Conservation (phyloP, 2,329 filamentous ascomycete genomes). For the Claviceps monticola region DNA sequence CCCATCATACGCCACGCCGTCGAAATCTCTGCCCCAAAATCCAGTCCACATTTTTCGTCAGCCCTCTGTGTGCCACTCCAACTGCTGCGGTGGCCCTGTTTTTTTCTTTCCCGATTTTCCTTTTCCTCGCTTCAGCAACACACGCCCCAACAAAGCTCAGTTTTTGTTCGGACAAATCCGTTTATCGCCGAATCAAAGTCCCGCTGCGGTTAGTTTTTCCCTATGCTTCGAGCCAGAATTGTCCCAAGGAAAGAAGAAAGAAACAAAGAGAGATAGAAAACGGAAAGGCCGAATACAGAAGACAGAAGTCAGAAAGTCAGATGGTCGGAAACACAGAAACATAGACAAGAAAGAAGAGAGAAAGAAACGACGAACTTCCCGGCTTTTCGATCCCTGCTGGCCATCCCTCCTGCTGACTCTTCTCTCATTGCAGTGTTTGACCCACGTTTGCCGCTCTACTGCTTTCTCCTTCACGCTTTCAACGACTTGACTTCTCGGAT, state of each 20-base stretch:
- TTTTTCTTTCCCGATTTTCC: conserved; percentile 4
- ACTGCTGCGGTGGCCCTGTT: conserved; percentile 8
- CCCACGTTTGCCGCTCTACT: neutral
- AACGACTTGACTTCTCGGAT: neutral
- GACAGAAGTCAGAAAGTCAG: too few relatives aligned
- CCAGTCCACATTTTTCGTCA: conserved; percentile 5
- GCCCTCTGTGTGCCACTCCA: neutral
- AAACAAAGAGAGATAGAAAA: neutral
- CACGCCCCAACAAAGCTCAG: conserved; percentile 3
- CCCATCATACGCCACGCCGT: neutral
- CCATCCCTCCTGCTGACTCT: conserved; percentile 6
- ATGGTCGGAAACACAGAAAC: too few relatives aligned
- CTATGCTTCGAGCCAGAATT: neutral
- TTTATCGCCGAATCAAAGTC: neutral
- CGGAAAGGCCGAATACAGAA: too few relatives aligned
- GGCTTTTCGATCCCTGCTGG: too few relatives aligned
- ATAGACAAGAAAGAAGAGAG: too few relatives aligned
- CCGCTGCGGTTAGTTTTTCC: neutral
- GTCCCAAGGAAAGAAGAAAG: neutral
- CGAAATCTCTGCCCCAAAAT: conserved; percentile 9
- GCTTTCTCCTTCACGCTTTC: neutral
- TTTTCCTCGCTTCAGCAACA: neutral
- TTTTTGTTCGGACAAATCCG: conserved; percentile 3
- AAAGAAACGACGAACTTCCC: too few relatives aligned
- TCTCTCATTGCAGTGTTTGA: conserved; percentile 9